Evolutionary conservation across 257 asterid species (phyloP), one percentile per base, ranked within the genome.

Genomic region (Ehretia macrophylla): DNA sequence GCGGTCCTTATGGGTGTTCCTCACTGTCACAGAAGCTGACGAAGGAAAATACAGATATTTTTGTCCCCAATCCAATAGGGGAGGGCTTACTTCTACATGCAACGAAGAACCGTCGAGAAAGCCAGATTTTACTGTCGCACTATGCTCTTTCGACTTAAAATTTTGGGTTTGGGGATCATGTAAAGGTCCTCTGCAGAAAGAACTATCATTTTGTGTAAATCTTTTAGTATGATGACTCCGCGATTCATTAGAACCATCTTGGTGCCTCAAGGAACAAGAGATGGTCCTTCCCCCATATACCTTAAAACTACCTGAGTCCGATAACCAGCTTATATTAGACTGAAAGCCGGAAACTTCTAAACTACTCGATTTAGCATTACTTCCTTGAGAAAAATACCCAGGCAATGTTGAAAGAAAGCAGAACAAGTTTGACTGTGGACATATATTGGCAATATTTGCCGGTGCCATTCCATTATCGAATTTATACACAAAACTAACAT

Each of bases 361-460:
- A 16, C 61, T 55, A 51, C 56, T 65, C 35, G 65, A 47, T 23
- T 65, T 55, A 38, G 70, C 47, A 42, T 42, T 10, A 42, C 47
- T 42, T 42, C 8, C 47, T 42, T 11, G 8, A 42, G 47, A 42
- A 3, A 42, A 11, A 42, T 10, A 55, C 38, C 72, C 87, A 47
- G 75, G 58, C 62, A 85, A 75, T 17, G 90, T 90, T 12, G 96
- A 81, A 5, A 80, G 85, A 67, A 86, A 90, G 75, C 95, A 90
- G 65, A 86, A 84, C 44, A 73, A 62, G 51, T 75, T 68, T 0
- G 81, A 68, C 75, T 73, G 52, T 5, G 79, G 81, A 68, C 95
- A 88, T 55, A 75, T 63, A 37, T 32, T 65, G 47, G 60, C 76
- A 56, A 69, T 59, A 51, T 70, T 53, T 53, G 3, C 62, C 20